Evolutionary conservation across 805 yeast genomes (phyloP).

Genomic region (Kazachstania psychrophila): DNA sequence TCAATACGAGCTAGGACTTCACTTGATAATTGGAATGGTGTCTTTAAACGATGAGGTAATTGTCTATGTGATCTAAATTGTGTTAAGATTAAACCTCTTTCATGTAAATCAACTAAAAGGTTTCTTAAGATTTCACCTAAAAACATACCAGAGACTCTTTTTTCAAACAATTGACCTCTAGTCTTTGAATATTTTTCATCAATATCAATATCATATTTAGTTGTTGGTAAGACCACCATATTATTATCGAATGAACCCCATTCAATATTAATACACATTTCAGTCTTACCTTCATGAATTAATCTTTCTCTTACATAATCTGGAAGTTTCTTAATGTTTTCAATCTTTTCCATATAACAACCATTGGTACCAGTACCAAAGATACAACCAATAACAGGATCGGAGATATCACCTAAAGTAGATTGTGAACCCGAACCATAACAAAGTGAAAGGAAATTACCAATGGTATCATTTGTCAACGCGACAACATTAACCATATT

Average conservation of each 20-base stretch:
- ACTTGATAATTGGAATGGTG: slow-evolving; percentile 71
- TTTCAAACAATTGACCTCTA: slow-evolving; percentile 87
- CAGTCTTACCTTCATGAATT: slow-evolving; percentile 38
- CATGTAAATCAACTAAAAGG: slow-evolving; percentile 57
- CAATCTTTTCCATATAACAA: slow-evolving; percentile 75
- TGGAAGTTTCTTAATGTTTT: slow-evolving; percentile 66
- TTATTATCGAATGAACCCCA: slow-evolving; percentile 97
- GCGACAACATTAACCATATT: slow-evolving; percentile 69
- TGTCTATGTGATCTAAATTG: slow-evolving; percentile 38
- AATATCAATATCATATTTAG: slow-evolving; percentile 64
- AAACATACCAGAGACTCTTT: slow-evolving; percentile 86
- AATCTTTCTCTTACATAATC: slow-evolving; percentile 33
- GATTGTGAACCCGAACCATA: slow-evolving; percentile 50
- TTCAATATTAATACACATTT: slow-evolving; percentile 90
- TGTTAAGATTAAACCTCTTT: slow-evolving; percentile 46
- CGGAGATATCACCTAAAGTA: slow-evolving; percentile 49
- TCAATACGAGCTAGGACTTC: slow-evolving; percentile 82
- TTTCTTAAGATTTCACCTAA: slow-evolving; percentile 83
- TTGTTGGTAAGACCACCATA: slow-evolving; percentile 62
- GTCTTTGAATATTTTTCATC: slow-evolving; percentile 65
- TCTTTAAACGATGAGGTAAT: slow-evolving; percentile 51
- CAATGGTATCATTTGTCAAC: slow-evolving; percentile 91
- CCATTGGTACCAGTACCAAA: slow-evolving; percentile 98
- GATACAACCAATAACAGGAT: slow-evolving; percentile 79
- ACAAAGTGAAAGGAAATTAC: slow-evolving; percentile 82